These are phyloP conservation scores for Hemerocallis citrina DNA, from an alignment of 106 monocot species.

Conservation along the genomic window DNA sequence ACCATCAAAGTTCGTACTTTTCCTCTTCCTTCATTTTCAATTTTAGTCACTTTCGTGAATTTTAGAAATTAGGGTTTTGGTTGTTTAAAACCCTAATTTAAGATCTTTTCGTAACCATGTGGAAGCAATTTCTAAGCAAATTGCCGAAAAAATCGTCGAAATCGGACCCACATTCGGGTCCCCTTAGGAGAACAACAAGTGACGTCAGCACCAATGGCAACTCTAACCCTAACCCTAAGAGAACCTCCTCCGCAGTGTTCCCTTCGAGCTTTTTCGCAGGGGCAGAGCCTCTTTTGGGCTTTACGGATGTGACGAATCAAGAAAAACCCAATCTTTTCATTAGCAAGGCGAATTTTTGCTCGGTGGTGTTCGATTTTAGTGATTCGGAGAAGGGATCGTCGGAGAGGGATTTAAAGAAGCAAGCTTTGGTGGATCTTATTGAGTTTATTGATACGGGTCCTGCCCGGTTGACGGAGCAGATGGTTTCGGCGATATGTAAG, in stretches of 20 bases:
- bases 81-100: too few species aligned
- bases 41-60: too few species aligned
- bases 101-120: slow-evolving; percentile 52
- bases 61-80: too few species aligned
- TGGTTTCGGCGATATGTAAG: slow-evolving; percentile 58
- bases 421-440: slow-evolving; percentile 52
- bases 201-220: slow-evolving; percentile 12
- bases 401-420: slow-evolving; percentile 79
- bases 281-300: slow-evolving; percentile 61
- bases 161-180: slow-evolving; percentile 22
- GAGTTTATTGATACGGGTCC: slow-evolving; percentile 41
- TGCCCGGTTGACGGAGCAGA: slow-evolving; percentile 47
- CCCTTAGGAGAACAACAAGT: neutral
- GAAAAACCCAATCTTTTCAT: slow-evolving; percentile 64
- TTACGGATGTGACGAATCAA: slow-evolving; percentile 64
- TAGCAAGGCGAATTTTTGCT: slow-evolving; percentile 68
- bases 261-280: slow-evolving; percentile 66
- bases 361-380: slow-evolving; percentile 58
- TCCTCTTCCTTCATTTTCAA: too few species aligned
- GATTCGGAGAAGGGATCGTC: slow-evolving; percentile 47
- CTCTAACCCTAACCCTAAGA: slow-evolving; percentile 35
- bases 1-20: too few species aligned
- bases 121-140: slow-evolving; percentile 81
- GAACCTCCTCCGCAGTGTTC: slow-evolving; percentile 66
- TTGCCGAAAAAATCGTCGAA: slow-evolving; percentile 51